These are phyloP conservation scores for Pythium myriotylum DNA, from an alignment of 352 stramenopile species.

Conservation along the genomic window DNA sequence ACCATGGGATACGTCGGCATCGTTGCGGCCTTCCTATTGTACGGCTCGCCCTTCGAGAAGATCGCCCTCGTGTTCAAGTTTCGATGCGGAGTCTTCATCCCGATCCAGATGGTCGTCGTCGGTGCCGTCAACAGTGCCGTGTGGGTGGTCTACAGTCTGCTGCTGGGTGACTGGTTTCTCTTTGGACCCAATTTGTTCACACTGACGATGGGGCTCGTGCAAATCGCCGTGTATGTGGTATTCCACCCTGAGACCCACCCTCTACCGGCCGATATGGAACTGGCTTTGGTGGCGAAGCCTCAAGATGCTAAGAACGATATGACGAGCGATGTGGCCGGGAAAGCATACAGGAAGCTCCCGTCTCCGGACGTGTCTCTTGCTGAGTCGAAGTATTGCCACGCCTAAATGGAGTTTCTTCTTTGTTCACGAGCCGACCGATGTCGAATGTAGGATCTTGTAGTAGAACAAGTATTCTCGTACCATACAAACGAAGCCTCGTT, in stretches of 20 bases:
- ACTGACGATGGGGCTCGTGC: conserved; percentile 33
- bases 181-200: conserved; percentile 51
- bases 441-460: no score
- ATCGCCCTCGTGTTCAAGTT: conserved; percentile 50
- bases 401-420: no score
- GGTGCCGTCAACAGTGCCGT: conserved; percentile 48
- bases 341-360: neutral
- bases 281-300: neutral
- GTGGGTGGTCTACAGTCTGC: conserved; percentile 52
- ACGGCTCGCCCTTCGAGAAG: conserved; percentile 60
- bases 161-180: conserved; percentile 52
- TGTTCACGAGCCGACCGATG: no score
- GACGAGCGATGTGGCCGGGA: neutral
- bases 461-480: no score
- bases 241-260: conserved; percentile 46
- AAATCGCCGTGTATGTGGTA: conserved; percentile 46
- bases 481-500: no score
- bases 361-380: conserved; percentile 1
- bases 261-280: conserved; percentile 9
- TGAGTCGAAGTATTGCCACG: no score
- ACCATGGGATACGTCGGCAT: conserved; percentile 50
- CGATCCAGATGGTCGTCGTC: conserved; percentile 54
- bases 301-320: neutral
- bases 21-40: conserved; percentile 44
- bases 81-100: conserved; percentile 53